Conservation (phyloP, 768 basidiomycete genomes). For the Mycena kentingensis region DNA sequence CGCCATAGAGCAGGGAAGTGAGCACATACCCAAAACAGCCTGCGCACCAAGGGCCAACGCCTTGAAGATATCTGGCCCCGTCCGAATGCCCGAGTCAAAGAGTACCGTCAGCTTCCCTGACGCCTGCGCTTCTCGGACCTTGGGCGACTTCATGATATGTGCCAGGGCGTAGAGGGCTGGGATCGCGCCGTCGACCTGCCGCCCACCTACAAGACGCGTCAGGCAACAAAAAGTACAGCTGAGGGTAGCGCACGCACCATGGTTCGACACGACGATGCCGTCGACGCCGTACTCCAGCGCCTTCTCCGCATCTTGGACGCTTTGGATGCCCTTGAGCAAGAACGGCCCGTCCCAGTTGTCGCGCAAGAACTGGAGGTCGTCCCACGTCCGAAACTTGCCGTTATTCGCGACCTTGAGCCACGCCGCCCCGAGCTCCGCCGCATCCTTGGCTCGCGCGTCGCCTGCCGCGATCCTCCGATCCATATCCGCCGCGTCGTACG, state of each 20-base stretch:
- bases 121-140: slow-evolving; percentile 56
- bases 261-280: slow-evolving; percentile 81
- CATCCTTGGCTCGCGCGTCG: slow-evolving; percentile 45
- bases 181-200: slow-evolving; percentile 79
- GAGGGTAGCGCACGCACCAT: slow-evolving; percentile 48
- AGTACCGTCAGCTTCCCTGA: slow-evolving; percentile 67
- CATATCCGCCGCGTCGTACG: slow-evolving; percentile 55
- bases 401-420: slow-evolving; percentile 68
- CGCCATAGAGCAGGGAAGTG: slow-evolving; percentile 1
- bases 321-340: slow-evolving; percentile 79
- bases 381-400: slow-evolving; percentile 67
- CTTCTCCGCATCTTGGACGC: slow-evolving; percentile 66
- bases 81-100: slow-evolving; percentile 82
- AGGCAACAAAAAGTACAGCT: neutral
- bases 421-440: slow-evolving; percentile 51
- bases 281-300: slow-evolving; percentile 65
- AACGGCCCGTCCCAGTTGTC: slow-evolving; percentile 79
- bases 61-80: slow-evolving; percentile 81
- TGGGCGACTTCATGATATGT: slow-evolving; percentile 62
- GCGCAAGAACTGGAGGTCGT: slow-evolving; percentile 66
- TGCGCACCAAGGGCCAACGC: slow-evolving; percentile 87
- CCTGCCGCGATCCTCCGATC: slow-evolving; percentile 46
- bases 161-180: slow-evolving; percentile 73
- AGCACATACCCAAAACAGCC: slow-evolving; percentile 67
- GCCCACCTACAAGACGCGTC: slow-evolving; percentile 50